phyloP scores from a whole-genome alignment of 352 stramenopile genomes.

The Phytophthora pini region DNA sequence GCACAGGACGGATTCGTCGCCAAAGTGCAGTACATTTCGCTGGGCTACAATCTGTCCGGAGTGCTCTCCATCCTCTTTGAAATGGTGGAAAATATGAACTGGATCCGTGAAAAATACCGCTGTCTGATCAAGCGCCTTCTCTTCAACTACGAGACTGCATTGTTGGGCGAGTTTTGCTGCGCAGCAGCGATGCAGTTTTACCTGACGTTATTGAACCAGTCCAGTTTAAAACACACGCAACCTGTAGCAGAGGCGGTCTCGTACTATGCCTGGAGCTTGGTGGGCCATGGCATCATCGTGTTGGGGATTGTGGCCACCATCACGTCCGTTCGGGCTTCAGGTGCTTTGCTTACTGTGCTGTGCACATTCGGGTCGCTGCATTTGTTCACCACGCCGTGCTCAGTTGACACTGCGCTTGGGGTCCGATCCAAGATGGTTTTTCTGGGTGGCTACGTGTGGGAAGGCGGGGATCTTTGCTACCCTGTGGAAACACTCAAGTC shows the following conservation, averaged over 20 bases:
- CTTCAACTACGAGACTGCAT: slow-evolving; percentile 32
- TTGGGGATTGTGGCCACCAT: slow-evolving; percentile 22
- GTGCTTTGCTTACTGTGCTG: slow-evolving; percentile 9
- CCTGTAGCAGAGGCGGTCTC: slow-evolving; percentile 17
- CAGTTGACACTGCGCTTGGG: slow-evolving; percentile 13
- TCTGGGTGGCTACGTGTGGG: slow-evolving; percentile 10
- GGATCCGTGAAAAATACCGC: not conserved
- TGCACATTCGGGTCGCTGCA: slow-evolving; percentile 14
- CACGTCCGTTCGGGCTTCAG: slow-evolving; percentile 6
- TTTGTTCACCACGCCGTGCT: slow-evolving; percentile 6
- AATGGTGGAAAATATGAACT: slow-evolving; percentile 23
- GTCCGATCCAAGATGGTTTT: slow-evolving; percentile 13
- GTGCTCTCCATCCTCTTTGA: slow-evolving; percentile 31
- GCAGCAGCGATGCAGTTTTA: slow-evolving; percentile 21
- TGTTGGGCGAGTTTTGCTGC: slow-evolving; percentile 21
- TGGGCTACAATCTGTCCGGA: slow-evolving; percentile 25
- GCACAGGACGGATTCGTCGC: slow-evolving; percentile 20
- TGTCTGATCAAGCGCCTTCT: slow-evolving; percentile 16
- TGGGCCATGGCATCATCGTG: slow-evolving; percentile 23
- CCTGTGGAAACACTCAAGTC: slow-evolving; percentile 3
- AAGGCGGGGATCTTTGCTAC: slow-evolving; percentile 5
- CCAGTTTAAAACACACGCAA: slow-evolving; percentile 12
- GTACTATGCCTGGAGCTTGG: slow-evolving; percentile 23
- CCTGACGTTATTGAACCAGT: slow-evolving; percentile 25
- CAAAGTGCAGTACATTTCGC: slow-evolving; percentile 28